These are phyloP conservation scores for Torrubiellomyces zombiae DNA, from an alignment of 2,329 filamentous ascomycete species.

Conservation along the genomic window DNA sequence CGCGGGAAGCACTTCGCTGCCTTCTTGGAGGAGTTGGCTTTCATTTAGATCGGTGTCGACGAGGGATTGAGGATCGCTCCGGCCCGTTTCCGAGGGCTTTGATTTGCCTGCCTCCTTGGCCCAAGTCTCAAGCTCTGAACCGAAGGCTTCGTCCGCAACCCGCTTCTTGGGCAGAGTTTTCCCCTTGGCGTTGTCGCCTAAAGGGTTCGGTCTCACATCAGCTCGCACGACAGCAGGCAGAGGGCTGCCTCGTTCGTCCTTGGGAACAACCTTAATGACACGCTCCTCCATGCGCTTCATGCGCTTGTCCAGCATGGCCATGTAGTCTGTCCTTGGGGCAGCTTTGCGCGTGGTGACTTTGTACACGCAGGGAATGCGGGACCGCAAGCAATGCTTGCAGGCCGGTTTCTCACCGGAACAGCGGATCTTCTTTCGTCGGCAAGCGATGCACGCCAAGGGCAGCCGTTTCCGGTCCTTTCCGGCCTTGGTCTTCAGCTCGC, in stretches of 20 bases:
- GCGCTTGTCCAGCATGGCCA: constrained; percentile 96
- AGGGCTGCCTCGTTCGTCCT: constrained; percentile 59
- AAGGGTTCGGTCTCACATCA: constrained; percentile 63
- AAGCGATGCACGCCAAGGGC: constrained; percentile 88
- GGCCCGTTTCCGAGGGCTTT: constrained; percentile 24
- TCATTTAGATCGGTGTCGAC: constrained; percentile 54
- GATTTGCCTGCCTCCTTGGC: constrained; percentile 41
- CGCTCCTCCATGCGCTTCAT: constrained; percentile 95
- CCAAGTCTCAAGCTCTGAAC: constrained; percentile 67
- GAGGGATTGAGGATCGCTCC: constrained; percentile 27
- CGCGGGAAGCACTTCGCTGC: constrained; percentile 63
- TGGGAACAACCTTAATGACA: constrained; percentile 89
- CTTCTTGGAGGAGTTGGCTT: constrained; percentile 62
- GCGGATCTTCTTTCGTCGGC: constrained; percentile 90
- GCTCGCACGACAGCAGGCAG: constrained; percentile 56
- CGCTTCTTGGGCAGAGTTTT: constrained; percentile 56
- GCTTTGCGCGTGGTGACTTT: constrained; percentile 92
- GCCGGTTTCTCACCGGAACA: constrained; percentile 96
- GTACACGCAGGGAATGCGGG: constrained; percentile 90
- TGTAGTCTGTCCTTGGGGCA: constrained; percentile 89
- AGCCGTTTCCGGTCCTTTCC: constrained; percentile 91
- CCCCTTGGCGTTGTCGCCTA: constrained; percentile 29
- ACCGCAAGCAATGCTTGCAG: constrained; percentile 88
- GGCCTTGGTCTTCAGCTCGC: constrained; percentile 74
- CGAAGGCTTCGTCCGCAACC: constrained; percentile 74